Percentiles rank a stretch among this genome's conserved stretches.
These are phyloP conservation scores for Fusarium burgessii DNA, from an alignment of 2,329 filamentous ascomycete species.

Conservation along the genomic window DNA sequence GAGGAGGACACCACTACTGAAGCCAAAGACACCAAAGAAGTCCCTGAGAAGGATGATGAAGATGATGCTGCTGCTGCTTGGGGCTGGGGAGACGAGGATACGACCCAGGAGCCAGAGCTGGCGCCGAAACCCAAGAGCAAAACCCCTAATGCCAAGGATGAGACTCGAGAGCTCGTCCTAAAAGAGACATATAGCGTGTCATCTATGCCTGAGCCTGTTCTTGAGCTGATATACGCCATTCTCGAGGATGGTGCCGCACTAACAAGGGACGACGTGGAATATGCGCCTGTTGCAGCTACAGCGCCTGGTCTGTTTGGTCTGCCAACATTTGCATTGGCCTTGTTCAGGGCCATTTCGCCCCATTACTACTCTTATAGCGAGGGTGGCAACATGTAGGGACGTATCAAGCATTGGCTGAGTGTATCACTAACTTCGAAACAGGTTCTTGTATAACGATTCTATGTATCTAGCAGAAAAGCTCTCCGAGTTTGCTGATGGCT, in stretches of 20 bases:
- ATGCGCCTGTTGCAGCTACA: conserved; percentile 72
- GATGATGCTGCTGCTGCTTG: conserved; percentile 75
- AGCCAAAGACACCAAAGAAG: conserved; percentile 24
- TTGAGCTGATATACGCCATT: conserved; percentile 72
- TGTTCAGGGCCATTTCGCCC: conserved; percentile 82
- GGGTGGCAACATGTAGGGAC: conserved; percentile 72
- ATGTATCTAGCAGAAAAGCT: conserved; percentile 71
- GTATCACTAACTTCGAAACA: conserved; percentile 45
- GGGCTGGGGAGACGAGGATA: conserved; percentile 84
- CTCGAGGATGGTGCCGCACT: conserved; percentile 72
- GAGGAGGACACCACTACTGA: conserved; percentile 63
- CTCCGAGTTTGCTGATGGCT: conserved; percentile 60
- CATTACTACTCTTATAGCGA: conserved; percentile 75
- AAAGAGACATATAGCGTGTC: conserved; percentile 91
- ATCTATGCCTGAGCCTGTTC: conserved; percentile 83
- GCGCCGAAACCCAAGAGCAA: conserved; percentile 20
- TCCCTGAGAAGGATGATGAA: conserved; percentile 50
- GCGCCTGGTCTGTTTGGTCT: conserved; percentile 77
- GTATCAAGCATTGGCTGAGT: not conserved
- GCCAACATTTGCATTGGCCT: conserved; percentile 78
- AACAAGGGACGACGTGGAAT: conserved; percentile 63
- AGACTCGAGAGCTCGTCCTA: conserved; percentile 77
- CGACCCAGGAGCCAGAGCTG: conserved; percentile 41
- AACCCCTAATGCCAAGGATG: conserved; percentile 39
- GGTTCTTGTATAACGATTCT: conserved; percentile 76